Evolutionary conservation across 345 rosid species (phyloP), one percentile per base, ranked within the genome.

Genomic region (Aquilaria sinensis): DNA sequence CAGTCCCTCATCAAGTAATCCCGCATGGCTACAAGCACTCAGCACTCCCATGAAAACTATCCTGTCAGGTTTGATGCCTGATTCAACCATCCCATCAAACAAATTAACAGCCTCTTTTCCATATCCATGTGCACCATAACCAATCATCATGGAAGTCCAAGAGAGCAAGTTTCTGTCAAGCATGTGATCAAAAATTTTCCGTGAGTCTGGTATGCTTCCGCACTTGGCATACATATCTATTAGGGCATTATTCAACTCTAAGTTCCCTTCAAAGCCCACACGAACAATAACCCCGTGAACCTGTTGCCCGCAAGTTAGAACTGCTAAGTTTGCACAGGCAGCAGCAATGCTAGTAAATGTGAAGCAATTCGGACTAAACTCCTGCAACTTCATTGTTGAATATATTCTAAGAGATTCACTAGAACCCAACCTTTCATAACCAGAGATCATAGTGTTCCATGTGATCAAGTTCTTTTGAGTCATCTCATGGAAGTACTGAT

Each of bases 131-230:
- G 92, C 78, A 9, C 99, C 91, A 59, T 83, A 94, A 53, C 96
- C 99, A 63, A 86, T 79, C 95, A 93, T 84, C 94, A 93, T 93
- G 49, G 97, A 88, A 30, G 99, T 88, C 97, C 99, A 94, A 52
- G 92, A 88, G 9, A 94, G 85, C 62, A 93, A 72, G 76, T 82
- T 68, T 63, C 71, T 83, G 56, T 68, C 66, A 23, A 63, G 37
- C 73, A 83, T 78, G 53, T 81, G 81, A 29, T 50, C 66, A 63
- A 90, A 93, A 48, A 86, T 71, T 67, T 77, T 83, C 47, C 60
- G 57, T 0, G 98, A 78, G 64, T 81, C 84, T 3, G 68, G 65
- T 65, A 90, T 72, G 70, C 72, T 79, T 33, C 98, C 98, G 46
- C 99, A 90, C 77, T 90, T 90, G 52, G 95, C 94, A 67, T 94